Evolutionary conservation across 441 rosid genomes (phyloP).

Genomic region (Theobroma grandiflorum): DNA sequence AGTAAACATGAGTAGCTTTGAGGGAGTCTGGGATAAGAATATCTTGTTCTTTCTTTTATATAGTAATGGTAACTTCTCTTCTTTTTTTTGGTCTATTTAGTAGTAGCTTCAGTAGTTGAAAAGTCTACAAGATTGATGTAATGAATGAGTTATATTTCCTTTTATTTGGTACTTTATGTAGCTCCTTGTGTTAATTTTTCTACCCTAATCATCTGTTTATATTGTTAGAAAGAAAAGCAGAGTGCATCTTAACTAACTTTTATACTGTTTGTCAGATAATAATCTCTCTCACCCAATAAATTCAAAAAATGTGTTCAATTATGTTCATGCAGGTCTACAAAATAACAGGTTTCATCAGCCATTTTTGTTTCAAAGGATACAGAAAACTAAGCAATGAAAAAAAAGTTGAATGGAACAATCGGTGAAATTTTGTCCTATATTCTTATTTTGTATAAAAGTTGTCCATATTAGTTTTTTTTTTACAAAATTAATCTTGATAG

Average conservation of each 20-base stretch:
- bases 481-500: constrained; percentile 2
- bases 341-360: constrained; percentile 61
- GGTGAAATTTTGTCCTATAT: constrained; percentile 46
- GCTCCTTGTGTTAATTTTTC: neutral
- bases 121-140: neutral
- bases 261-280: neutral
- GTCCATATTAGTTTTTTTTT: neutral
- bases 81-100: neutral
- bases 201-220: neutral
- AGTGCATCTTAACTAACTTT: neutral
- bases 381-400: constrained; percentile 54
- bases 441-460: neutral
- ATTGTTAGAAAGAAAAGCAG: neutral
- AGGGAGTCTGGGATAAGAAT: neutral
- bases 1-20: neutral
- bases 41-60: neutral
- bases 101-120: neutral
- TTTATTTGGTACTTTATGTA: neutral
- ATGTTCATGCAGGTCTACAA: constrained; percentile 66
- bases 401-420: constrained; percentile 84
- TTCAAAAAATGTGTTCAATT: constrained; percentile 11
- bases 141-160: neutral
- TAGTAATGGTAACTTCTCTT: neutral
- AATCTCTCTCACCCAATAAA: neutral
- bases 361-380: constrained; percentile 57